phyloP scores from a whole-genome alignment of 23 red algal genomes.

The Rhodosorus marinus region DNA sequence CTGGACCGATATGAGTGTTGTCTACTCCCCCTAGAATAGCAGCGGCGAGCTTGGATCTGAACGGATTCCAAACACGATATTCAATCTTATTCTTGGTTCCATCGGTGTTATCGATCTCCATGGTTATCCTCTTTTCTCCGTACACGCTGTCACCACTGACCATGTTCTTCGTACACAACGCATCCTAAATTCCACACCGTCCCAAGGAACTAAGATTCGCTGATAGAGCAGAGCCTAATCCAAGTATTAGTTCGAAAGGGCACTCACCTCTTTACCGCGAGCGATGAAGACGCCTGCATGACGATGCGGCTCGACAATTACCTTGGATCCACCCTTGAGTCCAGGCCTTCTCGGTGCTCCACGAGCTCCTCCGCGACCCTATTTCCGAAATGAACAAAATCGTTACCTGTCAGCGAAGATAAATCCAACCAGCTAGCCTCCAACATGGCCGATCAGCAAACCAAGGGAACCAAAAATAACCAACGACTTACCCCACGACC shows the following conservation, averaged over 20 bases:
- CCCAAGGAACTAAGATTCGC: too few species aligned
- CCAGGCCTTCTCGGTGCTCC: too few species aligned
- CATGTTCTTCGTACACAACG: conserved; percentile 81
- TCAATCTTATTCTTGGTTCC: conserved; percentile 84
- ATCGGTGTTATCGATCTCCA: conserved; percentile 20
- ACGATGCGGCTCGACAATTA: conserved; percentile 71
- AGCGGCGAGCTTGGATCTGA: conserved; percentile 92
- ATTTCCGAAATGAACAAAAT: too few species aligned
- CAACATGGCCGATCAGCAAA: neutral
- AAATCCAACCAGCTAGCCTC: neutral
- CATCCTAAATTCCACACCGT: too few species aligned
- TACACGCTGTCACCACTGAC: conserved; percentile 84
- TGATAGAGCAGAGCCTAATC: too few species aligned
- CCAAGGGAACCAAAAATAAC: neutral
- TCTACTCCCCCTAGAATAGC: conserved; percentile 94
- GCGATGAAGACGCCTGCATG: conserved; percentile 77
- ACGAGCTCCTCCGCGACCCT: too few species aligned
- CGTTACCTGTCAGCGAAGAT: neutral
- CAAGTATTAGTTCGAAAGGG: too few species aligned
- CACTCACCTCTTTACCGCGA: conserved; percentile 91
- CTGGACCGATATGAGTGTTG: conserved; percentile 64
- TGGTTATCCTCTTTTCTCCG: conserved; percentile 83
- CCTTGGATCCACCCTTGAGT: conserved; percentile 51
- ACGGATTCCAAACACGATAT: conserved; percentile 98
- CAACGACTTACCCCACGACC: conserved; percentile 2